phyloP scores from a whole-genome alignment of 1,284 basidiomycete species.

The Microstroma glucosiphilum region DNA sequence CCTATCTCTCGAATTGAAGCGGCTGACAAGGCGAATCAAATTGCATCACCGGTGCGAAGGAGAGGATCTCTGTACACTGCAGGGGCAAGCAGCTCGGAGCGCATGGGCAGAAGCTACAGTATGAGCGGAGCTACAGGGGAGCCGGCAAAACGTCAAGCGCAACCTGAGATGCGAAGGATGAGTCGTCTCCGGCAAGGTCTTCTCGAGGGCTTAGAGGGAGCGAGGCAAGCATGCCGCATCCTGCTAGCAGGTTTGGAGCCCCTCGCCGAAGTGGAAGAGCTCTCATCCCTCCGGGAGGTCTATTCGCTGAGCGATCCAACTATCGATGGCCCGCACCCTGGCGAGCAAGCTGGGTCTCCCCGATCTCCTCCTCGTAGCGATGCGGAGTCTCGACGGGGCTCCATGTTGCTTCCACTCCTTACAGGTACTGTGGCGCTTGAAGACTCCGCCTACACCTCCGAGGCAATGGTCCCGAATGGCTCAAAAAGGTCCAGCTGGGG shows the following conservation, averaged over 20 bases:
- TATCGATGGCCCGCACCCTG: conserved; percentile 8
- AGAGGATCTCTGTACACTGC: neutral
- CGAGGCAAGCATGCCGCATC: conserved; percentile 18
- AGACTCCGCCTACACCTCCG: too few species aligned
- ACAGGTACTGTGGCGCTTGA: too few species aligned
- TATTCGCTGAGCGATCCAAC: conserved; percentile 24
- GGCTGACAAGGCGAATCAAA: conserved; percentile 4
- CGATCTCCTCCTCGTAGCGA: too few species aligned
- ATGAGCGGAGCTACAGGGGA: neutral
- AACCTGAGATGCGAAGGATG: conserved; percentile 11
- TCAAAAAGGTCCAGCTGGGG: too few species aligned
- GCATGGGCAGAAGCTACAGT: neutral
- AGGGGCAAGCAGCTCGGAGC: conserved; percentile 7
- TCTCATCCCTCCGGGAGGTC: conserved; percentile 31
- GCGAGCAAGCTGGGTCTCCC: conserved; percentile 15
- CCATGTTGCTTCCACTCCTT: too few species aligned
- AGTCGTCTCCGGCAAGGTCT: conserved; percentile 10
- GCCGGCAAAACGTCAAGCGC: neutral
- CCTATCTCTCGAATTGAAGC: conserved; percentile 48
- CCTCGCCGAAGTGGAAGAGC: conserved; percentile 29
- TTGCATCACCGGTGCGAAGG: neutral
- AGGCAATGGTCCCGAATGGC: too few species aligned
- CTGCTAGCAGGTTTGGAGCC: conserved; percentile 14
- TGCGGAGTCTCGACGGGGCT: too few species aligned
- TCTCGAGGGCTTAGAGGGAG: conserved; percentile 14